Evolutionary conservation across 208 protist genomes (phyloP).

Genomic region (Wallacemonas sp.): DNA sequence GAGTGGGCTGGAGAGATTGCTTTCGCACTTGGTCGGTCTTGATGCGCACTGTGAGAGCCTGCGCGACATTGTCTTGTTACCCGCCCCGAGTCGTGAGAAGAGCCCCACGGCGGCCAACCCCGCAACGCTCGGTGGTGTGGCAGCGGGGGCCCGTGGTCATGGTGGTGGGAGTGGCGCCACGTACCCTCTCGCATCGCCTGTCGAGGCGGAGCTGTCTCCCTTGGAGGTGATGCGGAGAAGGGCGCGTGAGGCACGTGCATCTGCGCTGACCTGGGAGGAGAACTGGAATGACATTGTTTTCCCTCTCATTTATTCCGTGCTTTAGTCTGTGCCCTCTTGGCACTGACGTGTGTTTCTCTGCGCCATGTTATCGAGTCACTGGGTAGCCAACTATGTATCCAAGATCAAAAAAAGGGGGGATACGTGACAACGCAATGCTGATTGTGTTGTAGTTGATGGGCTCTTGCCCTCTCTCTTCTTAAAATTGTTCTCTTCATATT

Average conservation of each 20-base stretch:
- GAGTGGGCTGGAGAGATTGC: conserved; percentile 52
- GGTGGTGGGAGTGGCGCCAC: background rate
- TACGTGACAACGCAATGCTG: too few species aligned
- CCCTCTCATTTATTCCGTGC: conserved; percentile 28
- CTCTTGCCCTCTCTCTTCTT: background rate
- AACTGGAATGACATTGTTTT: conserved; percentile 51
- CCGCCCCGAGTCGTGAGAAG: background rate
- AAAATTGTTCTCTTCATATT: background rate
- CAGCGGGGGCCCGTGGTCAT: too few species aligned
- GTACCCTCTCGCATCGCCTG: background rate
- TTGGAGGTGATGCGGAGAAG: conserved; percentile 27
- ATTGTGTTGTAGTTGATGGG: background rate
- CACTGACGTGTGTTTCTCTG: too few species aligned
- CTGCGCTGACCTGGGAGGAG: conserved; percentile 58
- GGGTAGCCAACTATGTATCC: too few species aligned
- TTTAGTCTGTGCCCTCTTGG: too few species aligned
- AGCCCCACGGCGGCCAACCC: conserved; percentile 18
- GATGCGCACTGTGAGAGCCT: background rate
- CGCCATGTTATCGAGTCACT: too few species aligned
- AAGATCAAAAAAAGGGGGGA: too few species aligned
- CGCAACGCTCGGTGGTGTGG: background rate
- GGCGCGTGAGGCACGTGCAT: conserved; percentile 22
- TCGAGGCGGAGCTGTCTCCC: background rate
- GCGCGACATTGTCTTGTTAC: background rate
- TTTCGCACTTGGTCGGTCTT: conserved; percentile 44